These are phyloP conservation scores for Arabidopsis thaliana DNA, from an alignment of 345 rosid species.

Conservation along the genomic window DNA sequence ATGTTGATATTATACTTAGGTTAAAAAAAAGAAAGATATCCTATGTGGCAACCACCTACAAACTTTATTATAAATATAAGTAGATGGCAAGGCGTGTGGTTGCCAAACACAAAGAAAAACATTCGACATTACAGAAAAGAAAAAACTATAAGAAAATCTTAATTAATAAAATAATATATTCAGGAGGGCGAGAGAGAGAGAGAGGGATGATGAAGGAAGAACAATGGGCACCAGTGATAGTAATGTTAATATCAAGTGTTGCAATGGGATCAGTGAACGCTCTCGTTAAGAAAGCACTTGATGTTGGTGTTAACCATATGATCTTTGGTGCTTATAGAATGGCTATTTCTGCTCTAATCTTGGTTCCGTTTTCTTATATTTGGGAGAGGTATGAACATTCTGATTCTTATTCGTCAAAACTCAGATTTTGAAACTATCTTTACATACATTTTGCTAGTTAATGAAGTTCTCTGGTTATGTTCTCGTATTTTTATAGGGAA, in stretches of 20 bases:
- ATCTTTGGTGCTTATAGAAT: slow-evolving; percentile 64
- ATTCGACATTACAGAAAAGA: slow-evolving; percentile 26
- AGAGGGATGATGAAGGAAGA: slow-evolving; percentile 28
- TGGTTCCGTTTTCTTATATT: slow-evolving; percentile 59
- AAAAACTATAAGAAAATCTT: not conserved
- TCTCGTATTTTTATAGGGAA: not conserved
- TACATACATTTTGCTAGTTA: not conserved
- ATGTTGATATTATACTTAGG: not conserved
- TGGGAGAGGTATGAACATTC: slow-evolving; percentile 55
- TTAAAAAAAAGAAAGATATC: not conserved
- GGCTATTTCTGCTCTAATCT: slow-evolving; percentile 53
- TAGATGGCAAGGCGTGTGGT: slow-evolving; percentile 34
- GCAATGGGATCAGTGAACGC: slow-evolving; percentile 62
- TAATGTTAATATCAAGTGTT: slow-evolving; percentile 54
- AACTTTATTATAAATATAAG: slow-evolving; percentile 31
- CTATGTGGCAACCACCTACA: slow-evolving; percentile 23
- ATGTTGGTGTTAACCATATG: slow-evolving; percentile 58
- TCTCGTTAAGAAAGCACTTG: slow-evolving; percentile 63
- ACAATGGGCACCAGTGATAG: slow-evolving; percentile 56
- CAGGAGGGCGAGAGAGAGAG: slow-evolving; percentile 6
- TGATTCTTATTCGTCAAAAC: not conserved
- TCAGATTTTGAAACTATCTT: not conserved
- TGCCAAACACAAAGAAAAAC: slow-evolving; percentile 38
- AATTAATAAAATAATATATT: not conserved
- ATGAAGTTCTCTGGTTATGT: not conserved